Conservation (phyloP, 345 rosid genomes). For the Mercurialis annua region DNA sequence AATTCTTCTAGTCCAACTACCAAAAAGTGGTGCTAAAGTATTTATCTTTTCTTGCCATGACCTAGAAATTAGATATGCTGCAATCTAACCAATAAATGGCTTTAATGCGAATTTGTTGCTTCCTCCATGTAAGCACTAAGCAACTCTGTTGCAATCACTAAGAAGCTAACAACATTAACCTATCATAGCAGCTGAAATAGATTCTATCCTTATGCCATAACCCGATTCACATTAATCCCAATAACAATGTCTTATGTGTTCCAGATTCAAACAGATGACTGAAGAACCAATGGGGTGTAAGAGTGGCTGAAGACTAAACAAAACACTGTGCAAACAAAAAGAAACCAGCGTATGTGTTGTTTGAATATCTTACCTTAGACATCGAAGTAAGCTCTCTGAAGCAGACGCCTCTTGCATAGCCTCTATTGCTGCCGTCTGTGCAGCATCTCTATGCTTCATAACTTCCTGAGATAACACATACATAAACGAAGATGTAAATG, state of each 20-base stretch:
- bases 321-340: slow-evolving; percentile 1
- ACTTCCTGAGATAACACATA: slow-evolving; percentile 54
- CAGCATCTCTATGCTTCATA: slow-evolving; percentile 83
- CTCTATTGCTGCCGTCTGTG: slow-evolving; percentile 78
- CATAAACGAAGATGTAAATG: slow-evolving; percentile 3
- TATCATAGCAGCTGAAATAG: not conserved
- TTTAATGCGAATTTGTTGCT: not conserved
- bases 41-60: not conserved
- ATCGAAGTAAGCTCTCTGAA: slow-evolving; percentile 84
- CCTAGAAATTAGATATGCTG: not conserved
- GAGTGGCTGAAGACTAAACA: not conserved
- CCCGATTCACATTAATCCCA: not conserved
- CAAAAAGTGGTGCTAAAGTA: not conserved
- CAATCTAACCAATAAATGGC: not conserved
- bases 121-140: not conserved
- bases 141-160: not conserved
- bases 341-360: not conserved
- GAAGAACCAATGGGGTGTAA: not conserved
- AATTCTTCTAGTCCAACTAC: not conserved
- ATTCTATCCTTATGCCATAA: not conserved
- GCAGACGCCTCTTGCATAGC: slow-evolving; percentile 94
- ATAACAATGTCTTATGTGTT: not conserved
- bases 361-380: slow-evolving; percentile 57
- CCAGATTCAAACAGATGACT: not conserved
- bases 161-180: not conserved